Evolutionary conservation across 805 yeast species (phyloP).

Genomic region (Sugiyamaella americana): DNA sequence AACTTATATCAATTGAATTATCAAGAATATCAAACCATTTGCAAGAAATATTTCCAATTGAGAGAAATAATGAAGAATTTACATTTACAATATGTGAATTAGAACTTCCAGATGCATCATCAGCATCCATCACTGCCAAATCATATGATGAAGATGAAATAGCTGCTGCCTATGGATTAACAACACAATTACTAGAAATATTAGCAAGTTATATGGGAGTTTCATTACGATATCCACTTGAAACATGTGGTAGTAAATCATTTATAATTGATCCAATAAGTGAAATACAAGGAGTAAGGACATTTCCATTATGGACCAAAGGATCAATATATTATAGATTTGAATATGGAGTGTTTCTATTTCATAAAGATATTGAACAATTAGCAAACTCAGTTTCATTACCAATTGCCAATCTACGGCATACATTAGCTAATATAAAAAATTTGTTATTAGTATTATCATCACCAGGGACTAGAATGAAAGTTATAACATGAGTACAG

Average conservation of each 20-base stretch:
- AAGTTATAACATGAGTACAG: no score
- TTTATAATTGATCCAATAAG: conserved; percentile 46
- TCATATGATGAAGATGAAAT: conserved; percentile 36
- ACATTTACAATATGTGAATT: conserved; percentile 34
- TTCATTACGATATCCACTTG: conserved; percentile 45
- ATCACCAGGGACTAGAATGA: background rate
- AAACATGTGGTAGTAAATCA: conserved; percentile 43
- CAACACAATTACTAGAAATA: conserved; percentile 38
- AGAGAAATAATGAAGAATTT: conserved; percentile 12
- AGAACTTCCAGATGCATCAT: conserved; percentile 26
- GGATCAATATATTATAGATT: conserved; percentile 41
- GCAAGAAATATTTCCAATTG: conserved; percentile 23
- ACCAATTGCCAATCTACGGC: conserved; percentile 31
- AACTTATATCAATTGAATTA: conserved; percentile 13
- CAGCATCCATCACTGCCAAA: conserved; percentile 21
- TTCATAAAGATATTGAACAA: conserved; percentile 45
- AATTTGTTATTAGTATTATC: conserved; percentile 28
- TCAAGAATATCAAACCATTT: conserved; percentile 28
- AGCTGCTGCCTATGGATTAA: conserved; percentile 46
- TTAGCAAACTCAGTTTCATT: conserved; percentile 30
- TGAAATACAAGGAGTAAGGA: conserved; percentile 33
- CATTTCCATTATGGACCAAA: conserved; percentile 47
- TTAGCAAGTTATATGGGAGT: conserved; percentile 39
- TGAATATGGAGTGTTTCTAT: conserved; percentile 44
- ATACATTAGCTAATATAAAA: conserved; percentile 35